Evolutionary conservation across 176 grass and related monocot species (phyloP).

Genomic region (Triticum aestivum): DNA sequence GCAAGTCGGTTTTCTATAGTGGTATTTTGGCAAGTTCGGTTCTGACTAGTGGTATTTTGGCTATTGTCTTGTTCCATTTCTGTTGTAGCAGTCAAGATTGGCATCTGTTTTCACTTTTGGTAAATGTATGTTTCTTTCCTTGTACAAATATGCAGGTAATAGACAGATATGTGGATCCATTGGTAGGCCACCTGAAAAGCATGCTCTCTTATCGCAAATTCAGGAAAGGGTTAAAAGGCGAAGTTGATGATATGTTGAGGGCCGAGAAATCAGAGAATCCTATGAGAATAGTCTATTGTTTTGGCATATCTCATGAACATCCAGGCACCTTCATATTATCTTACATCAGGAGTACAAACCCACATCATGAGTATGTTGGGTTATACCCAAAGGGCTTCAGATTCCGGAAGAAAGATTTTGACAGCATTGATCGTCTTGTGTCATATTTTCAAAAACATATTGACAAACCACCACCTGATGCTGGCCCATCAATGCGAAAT

Average conservation of each 20-base stretch:
- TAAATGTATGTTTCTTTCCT: background rate
- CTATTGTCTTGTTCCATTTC: background rate
- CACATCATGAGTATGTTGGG: conserved; percentile 95
- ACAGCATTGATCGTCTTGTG: conserved; percentile 76
- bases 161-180: conserved; percentile 92
- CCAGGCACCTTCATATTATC: conserved; percentile 91
- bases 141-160: conserved; percentile 65
- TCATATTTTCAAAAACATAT: conserved; percentile 95
- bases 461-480: conserved; percentile 77
- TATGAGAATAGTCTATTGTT: conserved; percentile 90
- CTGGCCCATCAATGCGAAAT: conserved; percentile 57
- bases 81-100: background rate
- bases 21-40: no score
- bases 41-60: no score
- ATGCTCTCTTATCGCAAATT: conserved; percentile 94
- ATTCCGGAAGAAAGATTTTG: conserved; percentile 93
- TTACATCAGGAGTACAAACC: conserved; percentile 91
- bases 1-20: no score
- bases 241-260: conserved; percentile 74
- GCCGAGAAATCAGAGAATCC: conserved; percentile 86
- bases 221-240: conserved; percentile 75
- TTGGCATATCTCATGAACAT: conserved; percentile 88
- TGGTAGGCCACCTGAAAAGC: conserved; percentile 77
- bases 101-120: background rate
- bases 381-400: conserved; percentile 90